Evolutionary conservation across 2,329 filamentous ascomycete genomes (phyloP), one percentile per base, ranked within the genome.

Genomic region (Boeremia lycopersici): DNA sequence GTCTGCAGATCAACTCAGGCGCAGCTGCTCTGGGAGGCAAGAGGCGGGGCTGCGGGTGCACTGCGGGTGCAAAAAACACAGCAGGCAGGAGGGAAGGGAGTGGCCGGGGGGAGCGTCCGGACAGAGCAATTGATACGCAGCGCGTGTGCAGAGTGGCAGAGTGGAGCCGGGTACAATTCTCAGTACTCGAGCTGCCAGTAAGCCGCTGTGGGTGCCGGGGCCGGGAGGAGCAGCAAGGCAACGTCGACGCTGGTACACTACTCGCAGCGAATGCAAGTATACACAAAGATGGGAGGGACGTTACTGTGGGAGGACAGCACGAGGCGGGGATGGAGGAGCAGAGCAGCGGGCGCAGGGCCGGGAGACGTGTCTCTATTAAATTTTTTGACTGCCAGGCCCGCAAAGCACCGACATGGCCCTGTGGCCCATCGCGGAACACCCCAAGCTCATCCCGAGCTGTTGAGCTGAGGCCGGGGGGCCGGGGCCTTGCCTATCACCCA

Each of bases 371-470:
- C 52, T 57, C 53, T 70, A 65, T 65, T 65, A 67, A 69, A 64
- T 67, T 69, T 64, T 61, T 55, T 54, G 51, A 40, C 51, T 17
- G 44, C 45, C 44, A 25, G 36, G 46, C 40, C 52, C 52, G 46
- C 52, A 55, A 26, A 49, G 52, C 52, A 55, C 52, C 41, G 52
- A 55, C 52, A 13, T 23, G 33, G 39, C 29, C 41, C 48, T 45
- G 5, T 50, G 25, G 38, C 50, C 50, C 51, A 39, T 54, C n/a
- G 33, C 57, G 59, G 62, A 65, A 53, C 50, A 58, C 59, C 67
- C 69, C 70, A 70, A 66, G 69, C 69, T 63, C 57, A 63, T 65
- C 46, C 65, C 69, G 63, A 69, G 64, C 65, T 72, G 70, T 73
- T 72, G 71, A 72, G 70, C 69, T 64, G 67, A 68, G 62, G 61